A percentile compares a stretch with the other conserved stretches of the same genome.
Evolutionary conservation across 495 filamentous ascomycete genomes (phyloP).

Genomic region (Aspergillus sclerotioniger): DNA sequence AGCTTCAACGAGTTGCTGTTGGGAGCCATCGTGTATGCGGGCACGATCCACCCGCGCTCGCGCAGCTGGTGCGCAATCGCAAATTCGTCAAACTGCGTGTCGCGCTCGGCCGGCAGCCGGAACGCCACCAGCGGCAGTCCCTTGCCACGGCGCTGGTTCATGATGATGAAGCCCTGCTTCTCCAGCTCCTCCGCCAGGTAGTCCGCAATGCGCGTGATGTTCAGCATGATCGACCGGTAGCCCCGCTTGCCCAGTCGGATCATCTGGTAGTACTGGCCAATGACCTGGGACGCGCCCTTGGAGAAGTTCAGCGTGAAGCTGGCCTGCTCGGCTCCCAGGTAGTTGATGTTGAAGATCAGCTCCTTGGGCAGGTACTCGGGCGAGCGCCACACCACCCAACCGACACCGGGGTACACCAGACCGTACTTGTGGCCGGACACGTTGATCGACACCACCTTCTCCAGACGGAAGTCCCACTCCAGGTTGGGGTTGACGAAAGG

Average conservation of each 20-base stretch:
- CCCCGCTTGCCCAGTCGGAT: conserved; percentile 89
- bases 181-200: conserved; percentile 70
- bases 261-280: conserved; percentile 94
- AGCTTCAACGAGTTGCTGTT: conserved; percentile 74
- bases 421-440: conserved; percentile 90
- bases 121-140: conserved; percentile 87
- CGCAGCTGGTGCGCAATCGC: conserved; percentile 78
- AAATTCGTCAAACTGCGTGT: conserved; percentile 78
- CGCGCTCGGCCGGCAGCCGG: conserved; percentile 58
- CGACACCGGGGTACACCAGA: conserved; percentile 79
- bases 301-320: conserved; percentile 98
- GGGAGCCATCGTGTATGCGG: conserved; percentile 93
- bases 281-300: conserved; percentile 87
- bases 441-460: conserved; percentile 87
- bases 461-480: conserved; percentile 83
- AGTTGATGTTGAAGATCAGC: conserved; percentile 97
- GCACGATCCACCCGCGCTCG: conserved; percentile 85
- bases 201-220: conserved; percentile 78
- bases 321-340: conserved; percentile 90
- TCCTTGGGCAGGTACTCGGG: conserved; percentile 83
- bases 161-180: conserved; percentile 76
- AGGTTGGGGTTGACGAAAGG: conserved; percentile 79
- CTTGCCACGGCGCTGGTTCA: conserved; percentile 69
- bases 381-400: conserved; percentile 87
- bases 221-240: conserved; percentile 82